Conservation (phyloP, 1,139 yeast species). For the Sugiyamaella novakii region DNA sequence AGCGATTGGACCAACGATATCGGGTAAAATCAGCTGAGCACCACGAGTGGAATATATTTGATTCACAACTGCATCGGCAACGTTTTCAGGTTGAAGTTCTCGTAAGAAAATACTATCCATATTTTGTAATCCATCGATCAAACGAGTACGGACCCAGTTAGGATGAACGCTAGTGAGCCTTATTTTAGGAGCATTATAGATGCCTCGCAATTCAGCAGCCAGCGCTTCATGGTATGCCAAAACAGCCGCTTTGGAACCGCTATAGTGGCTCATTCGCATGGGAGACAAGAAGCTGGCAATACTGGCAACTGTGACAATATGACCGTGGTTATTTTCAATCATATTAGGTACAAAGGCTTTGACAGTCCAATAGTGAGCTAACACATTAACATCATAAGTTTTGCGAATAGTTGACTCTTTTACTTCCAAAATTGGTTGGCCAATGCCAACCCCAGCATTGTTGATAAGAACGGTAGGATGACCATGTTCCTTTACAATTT, state of each 20-base stretch:
- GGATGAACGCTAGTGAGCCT: conserved; percentile 27
- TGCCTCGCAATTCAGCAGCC: conserved; percentile 62
- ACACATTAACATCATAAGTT: conserved; percentile 56
- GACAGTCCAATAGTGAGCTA: conserved; percentile 58
- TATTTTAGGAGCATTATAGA: conserved; percentile 36
- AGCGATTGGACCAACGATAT: conserved; percentile 12
- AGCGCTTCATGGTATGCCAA: conserved; percentile 82
- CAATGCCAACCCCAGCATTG: conserved; percentile 76
- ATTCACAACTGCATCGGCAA: conserved; percentile 22
- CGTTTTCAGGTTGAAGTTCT: conserved; percentile 24
- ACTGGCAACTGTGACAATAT: conserved; percentile 70
- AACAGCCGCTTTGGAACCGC: conserved; percentile 85
- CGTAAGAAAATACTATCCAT: conserved; percentile 21
- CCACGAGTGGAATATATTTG: conserved; percentile 21
- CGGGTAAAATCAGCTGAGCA: conserved; percentile 25
- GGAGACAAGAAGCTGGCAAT: conserved; percentile 85
- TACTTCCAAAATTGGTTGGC: conserved; percentile 50
- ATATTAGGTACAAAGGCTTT: conserved; percentile 47
- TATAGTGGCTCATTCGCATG: conserved; percentile 75
- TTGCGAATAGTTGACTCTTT: conserved; percentile 33
- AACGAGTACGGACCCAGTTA: conserved; percentile 27
- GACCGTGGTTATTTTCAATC: conserved; percentile 44
- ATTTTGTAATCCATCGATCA: conserved; percentile 23
- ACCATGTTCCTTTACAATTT: conserved; percentile 41
- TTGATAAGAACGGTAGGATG: conserved; percentile 56